Evolutionary conservation across 2,329 filamentous ascomycete genomes (phyloP).

Genomic region (Mycosphaerella arachidis): DNA sequence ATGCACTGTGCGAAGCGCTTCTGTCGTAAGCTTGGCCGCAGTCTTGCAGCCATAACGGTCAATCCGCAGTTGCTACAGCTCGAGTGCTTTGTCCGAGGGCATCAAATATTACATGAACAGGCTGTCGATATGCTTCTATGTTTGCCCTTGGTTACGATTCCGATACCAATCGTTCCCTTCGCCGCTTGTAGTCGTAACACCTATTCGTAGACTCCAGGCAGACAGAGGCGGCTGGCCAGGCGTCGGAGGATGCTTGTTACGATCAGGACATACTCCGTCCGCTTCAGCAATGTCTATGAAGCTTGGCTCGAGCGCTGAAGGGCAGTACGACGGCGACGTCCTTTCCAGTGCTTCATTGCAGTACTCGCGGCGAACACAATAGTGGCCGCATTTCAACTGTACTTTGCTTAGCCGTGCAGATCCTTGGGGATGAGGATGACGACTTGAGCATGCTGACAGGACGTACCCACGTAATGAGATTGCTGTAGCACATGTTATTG

Average conservation of each 20-base stretch:
- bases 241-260: slow-evolving; percentile 15
- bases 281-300: slow-evolving; percentile 15
- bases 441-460: neutral
- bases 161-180: slow-evolving; percentile 18
- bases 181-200: slow-evolving; percentile 14
- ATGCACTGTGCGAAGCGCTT: no score
- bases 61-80: no score
- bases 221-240: slow-evolving; percentile 13
- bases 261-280: slow-evolving; percentile 17
- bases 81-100: no score
- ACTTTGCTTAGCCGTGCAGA: neutral
- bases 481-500: slow-evolving; percentile 17
- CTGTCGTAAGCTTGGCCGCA: no score
- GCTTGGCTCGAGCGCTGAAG: slow-evolving; percentile 12
- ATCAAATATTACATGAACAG: neutral
- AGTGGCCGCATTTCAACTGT: slow-evolving; percentile 11
- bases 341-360: slow-evolving; percentile 15
- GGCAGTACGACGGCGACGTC: slow-evolving; percentile 11
- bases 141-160: slow-evolving; percentile 16
- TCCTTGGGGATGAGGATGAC: neutral
- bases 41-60: no score
- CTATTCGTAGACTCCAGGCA: slow-evolving; percentile 8
- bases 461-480: slow-evolving; percentile 16
- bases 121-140: slow-evolving; percentile 1
- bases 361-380: slow-evolving; percentile 11